These are phyloP conservation scores for Septoria linicola DNA, from an alignment of 2,329 filamentous ascomycete genomes.

Conservation along the genomic window DNA sequence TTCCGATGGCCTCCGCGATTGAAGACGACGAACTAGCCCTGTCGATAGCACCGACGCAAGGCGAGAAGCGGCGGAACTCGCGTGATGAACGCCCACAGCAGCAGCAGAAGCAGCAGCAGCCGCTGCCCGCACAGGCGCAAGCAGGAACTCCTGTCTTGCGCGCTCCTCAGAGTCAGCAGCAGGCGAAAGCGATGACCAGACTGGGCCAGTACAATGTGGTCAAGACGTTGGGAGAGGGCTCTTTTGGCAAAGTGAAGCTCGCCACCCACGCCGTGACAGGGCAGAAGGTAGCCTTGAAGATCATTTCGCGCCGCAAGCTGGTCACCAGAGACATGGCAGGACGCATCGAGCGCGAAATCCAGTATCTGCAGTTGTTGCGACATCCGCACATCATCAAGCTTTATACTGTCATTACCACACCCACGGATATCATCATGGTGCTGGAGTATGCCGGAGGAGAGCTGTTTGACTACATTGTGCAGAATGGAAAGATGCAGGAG, in stretches of 20 bases:
- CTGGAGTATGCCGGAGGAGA: conserved; percentile 96
- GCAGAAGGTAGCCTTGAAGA: conserved; percentile 96
- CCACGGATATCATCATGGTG: conserved; percentile 96
- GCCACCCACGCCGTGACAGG: conserved; percentile 88
- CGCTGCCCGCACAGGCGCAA: conserved; percentile 28
- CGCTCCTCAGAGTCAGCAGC: conserved; percentile 31
- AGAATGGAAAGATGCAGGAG: conserved; percentile 87
- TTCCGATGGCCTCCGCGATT: conserved; percentile 39
- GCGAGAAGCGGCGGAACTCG: conserved; percentile 30
- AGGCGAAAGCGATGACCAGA: conserved; percentile 48
- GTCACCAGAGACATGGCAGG: conserved; percentile 98
- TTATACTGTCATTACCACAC: conserved; percentile 94
- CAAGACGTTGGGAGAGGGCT: conserved; percentile 89
- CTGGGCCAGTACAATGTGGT: conserved; percentile 90
- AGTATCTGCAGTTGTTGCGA: conserved; percentile 90
- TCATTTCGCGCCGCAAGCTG: conserved; percentile 93
- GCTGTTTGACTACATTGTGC: conserved; percentile 96
- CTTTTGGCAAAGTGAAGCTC: conserved; percentile 97
- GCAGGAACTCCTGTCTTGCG: conserved; percentile 24
- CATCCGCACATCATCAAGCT: conserved; percentile 99
- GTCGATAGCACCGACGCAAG: conserved; percentile 36
- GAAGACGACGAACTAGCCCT: conserved; percentile 45
- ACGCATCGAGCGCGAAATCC: conserved; percentile 94
- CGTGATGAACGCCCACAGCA: conserved; percentile 35
- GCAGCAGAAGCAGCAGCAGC: conserved; percentile 30